A percentile compares a stretch with the other conserved stretches of the same genome.
These are phyloP conservation scores for Sporothrix schenckii DNA, from an alignment of 2,329 filamentous ascomycete species.

Conservation along the genomic window DNA sequence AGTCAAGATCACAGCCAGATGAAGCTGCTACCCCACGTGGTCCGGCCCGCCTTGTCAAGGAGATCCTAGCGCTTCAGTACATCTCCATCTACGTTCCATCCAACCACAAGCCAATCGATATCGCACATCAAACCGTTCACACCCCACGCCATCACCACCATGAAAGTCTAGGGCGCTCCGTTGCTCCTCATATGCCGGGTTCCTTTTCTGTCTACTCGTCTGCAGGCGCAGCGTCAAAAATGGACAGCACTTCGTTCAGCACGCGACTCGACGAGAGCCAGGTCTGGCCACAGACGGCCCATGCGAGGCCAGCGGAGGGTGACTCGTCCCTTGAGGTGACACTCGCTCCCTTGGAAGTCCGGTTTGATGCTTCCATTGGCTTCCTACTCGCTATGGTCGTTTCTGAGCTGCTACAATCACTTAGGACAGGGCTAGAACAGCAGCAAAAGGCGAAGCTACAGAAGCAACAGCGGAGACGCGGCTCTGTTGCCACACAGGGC, in stretches of 20 bases:
- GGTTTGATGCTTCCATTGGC: slow-evolving; percentile 60
- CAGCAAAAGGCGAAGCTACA: slow-evolving; percentile 38
- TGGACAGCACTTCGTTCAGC: slow-evolving; percentile 23
- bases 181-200: slow-evolving; percentile 60
- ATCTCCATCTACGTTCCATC: slow-evolving; percentile 61
- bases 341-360: slow-evolving; percentile 56
- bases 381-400: slow-evolving; percentile 58
- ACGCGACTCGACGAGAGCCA: slow-evolving; percentile 34
- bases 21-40: slow-evolving; percentile 56
- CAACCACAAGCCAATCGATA: slow-evolving; percentile 50
- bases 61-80: slow-evolving; percentile 54
- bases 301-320: slow-evolving; percentile 27
- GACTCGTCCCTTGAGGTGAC: slow-evolving; percentile 53
- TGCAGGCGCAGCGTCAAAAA: slow-evolving; percentile 28
- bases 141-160: slow-evolving; percentile 14
- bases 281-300: slow-evolving; percentile 12
- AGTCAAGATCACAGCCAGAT: slow-evolving; percentile 41
- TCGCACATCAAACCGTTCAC: slow-evolving; percentile 36
- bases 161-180: slow-evolving; percentile 44
- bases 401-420: slow-evolving; percentile 49
- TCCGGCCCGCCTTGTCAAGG: slow-evolving; percentile 58
- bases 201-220: slow-evolving; percentile 59
- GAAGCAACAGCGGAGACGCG: slow-evolving; percentile 28
- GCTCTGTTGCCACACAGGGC: not conserved
- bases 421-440: slow-evolving; percentile 30